These are phyloP conservation scores for Meyerozyma athensensis DNA, from an alignment of 1,139 yeast species.

Conservation along the genomic window DNA sequence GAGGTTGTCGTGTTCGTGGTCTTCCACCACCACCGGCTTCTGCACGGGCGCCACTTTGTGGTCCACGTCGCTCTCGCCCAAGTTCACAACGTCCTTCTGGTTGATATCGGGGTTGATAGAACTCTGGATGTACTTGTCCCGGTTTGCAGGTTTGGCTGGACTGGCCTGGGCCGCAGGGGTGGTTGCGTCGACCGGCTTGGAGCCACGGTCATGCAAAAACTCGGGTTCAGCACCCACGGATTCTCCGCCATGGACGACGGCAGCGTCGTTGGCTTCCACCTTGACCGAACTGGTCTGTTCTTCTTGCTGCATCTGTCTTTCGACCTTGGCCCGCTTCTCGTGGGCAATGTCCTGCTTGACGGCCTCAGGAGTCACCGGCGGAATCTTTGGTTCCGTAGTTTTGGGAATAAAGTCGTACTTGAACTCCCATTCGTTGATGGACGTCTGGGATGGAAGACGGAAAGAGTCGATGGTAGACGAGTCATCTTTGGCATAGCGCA, in stretches of 20 bases:
- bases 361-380: slow-evolving; percentile 49
- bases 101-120: slow-evolving; percentile 43
- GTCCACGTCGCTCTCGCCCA: slow-evolving; percentile 35
- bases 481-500: slow-evolving; percentile 35
- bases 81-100: slow-evolving; percentile 31
- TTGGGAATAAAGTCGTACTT: slow-evolving; percentile 48
- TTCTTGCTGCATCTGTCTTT: slow-evolving; percentile 34
- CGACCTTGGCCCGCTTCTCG: slow-evolving; percentile 37
- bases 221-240: slow-evolving; percentile 36
- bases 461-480: slow-evolving; percentile 43
- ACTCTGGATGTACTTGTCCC: slow-evolving; percentile 39
- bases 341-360: slow-evolving; percentile 46
- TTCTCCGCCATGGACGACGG: slow-evolving; percentile 44
- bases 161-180: slow-evolving; percentile 12
- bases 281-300: slow-evolving; percentile 37
- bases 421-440: slow-evolving; percentile 47
- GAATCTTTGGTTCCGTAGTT: slow-evolving; percentile 43
- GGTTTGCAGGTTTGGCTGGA: slow-evolving; percentile 31
- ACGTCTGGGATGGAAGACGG: slow-evolving; percentile 43
- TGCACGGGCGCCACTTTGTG: slow-evolving; percentile 31
- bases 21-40: slow-evolving; percentile 33
- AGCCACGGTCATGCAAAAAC: slow-evolving; percentile 33
- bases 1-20: slow-evolving; percentile 33
- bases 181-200: slow-evolving; percentile 22
- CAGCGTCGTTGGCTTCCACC: slow-evolving; percentile 42